Percentiles rank a stretch among this genome's conserved stretches.
Evolutionary conservation across 2,329 filamentous ascomycete genomes (phyloP).

Genomic region (Fusarium sp.): DNA sequence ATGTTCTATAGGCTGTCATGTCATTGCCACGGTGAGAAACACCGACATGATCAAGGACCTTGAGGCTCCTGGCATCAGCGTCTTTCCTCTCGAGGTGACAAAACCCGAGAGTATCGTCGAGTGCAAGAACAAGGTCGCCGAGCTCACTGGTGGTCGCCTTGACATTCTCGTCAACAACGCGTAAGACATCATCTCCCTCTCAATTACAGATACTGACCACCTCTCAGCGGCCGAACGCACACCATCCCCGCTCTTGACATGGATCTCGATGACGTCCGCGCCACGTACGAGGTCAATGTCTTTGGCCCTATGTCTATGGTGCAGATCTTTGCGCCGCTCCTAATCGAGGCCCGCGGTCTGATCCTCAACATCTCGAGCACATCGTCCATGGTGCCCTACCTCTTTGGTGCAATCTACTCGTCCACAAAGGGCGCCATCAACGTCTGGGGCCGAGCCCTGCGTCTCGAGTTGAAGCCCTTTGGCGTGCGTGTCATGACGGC

Average conservation of each 20-base stretch:
- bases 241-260: slow-evolving; percentile 65
- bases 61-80: slow-evolving; percentile 60
- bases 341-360: slow-evolving; percentile 63
- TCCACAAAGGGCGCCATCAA: slow-evolving; percentile 68
- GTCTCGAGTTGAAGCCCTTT: slow-evolving; percentile 65
- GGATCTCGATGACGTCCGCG: slow-evolving; percentile 63
- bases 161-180: slow-evolving; percentile 72
- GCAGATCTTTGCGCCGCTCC: slow-evolving; percentile 61
- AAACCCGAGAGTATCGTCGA: slow-evolving; percentile 61
- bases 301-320: slow-evolving; percentile 69
- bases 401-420: slow-evolving; percentile 66
- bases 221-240: slow-evolving; percentile 61
- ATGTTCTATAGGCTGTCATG: slow-evolving; percentile 52
- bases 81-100: slow-evolving; percentile 66
- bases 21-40: slow-evolving; percentile 68
- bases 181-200: slow-evolving; percentile 48
- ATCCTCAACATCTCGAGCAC: slow-evolving; percentile 68
- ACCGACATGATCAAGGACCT: slow-evolving; percentile 61
- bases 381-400: slow-evolving; percentile 62
- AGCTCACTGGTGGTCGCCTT: slow-evolving; percentile 64
- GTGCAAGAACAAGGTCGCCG: slow-evolving; percentile 59
- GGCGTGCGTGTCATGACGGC: slow-evolving; percentile 68
- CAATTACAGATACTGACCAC: neutral
- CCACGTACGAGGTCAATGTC: slow-evolving; percentile 68
- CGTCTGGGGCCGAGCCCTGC: slow-evolving; percentile 65